Percentiles rank a stretch among this genome's conserved stretches.
Evolutionary conservation across 1,139 yeast species (phyloP).

Genomic region (Pichia sp.): DNA sequence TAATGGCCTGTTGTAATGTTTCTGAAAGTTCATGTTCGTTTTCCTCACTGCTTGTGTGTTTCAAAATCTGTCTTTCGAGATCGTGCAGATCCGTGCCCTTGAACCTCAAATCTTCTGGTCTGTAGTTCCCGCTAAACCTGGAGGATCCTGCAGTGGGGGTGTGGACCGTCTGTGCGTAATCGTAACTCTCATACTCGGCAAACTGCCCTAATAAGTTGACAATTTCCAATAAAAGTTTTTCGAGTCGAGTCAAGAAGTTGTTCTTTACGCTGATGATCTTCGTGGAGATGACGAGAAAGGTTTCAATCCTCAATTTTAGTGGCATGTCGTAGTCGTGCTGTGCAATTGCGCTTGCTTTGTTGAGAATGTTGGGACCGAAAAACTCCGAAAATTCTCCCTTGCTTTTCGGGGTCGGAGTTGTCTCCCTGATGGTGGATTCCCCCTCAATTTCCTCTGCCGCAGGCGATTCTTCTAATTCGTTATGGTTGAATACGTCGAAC

Average conservation of each 20-base stretch:
- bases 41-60: neutral
- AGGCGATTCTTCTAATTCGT: slow-evolving; percentile 10
- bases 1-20: slow-evolving; percentile 6
- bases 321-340: slow-evolving; percentile 10
- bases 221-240: slow-evolving; percentile 18
- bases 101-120: neutral
- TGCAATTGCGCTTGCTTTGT: slow-evolving; percentile 11
- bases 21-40: neutral
- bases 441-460: neutral
- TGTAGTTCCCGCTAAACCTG: neutral
- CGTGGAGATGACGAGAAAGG: slow-evolving; percentile 24
- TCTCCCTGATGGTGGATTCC: neutral
- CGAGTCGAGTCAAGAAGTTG: slow-evolving; percentile 23
- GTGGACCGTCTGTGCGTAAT: slow-evolving; percentile 6
- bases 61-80: neutral
- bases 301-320: slow-evolving; percentile 24
- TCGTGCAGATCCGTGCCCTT: neutral
- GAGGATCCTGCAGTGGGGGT: neutral
- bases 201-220: slow-evolving; percentile 19
- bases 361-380: slow-evolving; percentile 17
- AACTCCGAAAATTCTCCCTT: slow-evolving; percentile 15
- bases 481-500: slow-evolving; percentile 48
- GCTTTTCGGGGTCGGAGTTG: neutral
- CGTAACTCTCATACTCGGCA: slow-evolving; percentile 12
- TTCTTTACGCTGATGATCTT: slow-evolving; percentile 23